Evolutionary conservation across 2,329 filamentous ascomycete species (phyloP).

Genomic region (Teratosphaeriaceae sp.): DNA sequence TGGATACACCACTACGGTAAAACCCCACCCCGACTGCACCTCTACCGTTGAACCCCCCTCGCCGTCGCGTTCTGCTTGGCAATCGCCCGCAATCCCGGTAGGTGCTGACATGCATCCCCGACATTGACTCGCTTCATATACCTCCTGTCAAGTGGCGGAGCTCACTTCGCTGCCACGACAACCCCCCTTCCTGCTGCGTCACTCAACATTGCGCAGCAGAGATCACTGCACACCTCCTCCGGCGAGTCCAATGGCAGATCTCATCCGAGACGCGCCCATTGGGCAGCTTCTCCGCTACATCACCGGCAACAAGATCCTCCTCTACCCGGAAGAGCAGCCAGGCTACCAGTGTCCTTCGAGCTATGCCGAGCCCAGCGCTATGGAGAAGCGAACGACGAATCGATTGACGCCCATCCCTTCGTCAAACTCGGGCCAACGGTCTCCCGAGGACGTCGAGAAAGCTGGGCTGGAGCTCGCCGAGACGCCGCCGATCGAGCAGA

Average conservation of each 20-base stretch:
- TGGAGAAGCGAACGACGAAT: neutral
- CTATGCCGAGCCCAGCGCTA: constrained; percentile 28
- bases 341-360: constrained; percentile 47
- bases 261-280: constrained; percentile 24
- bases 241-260: constrained; percentile 9
- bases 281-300: constrained; percentile 53
- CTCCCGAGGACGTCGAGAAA: neutral
- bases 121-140: neutral
- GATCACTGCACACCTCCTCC: neutral
- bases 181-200: neutral
- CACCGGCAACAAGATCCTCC: constrained; percentile 47
- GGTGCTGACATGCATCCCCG: neutral
- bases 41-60: no score
- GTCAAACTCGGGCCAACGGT: neutral
- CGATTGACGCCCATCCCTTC: neutral
- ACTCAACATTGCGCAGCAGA: neutral
- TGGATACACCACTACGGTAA: no score
- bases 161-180: neutral
- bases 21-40: no score
- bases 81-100: no score
- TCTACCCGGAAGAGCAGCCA: constrained; percentile 55
- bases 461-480: neutral
- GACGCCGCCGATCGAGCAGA: neutral
- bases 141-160: neutral
- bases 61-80: no score